These are phyloP conservation scores for Psilocybe subaeruginosa DNA, from an alignment of 768 basidiomycete genomes.

Conservation along the genomic window DNA sequence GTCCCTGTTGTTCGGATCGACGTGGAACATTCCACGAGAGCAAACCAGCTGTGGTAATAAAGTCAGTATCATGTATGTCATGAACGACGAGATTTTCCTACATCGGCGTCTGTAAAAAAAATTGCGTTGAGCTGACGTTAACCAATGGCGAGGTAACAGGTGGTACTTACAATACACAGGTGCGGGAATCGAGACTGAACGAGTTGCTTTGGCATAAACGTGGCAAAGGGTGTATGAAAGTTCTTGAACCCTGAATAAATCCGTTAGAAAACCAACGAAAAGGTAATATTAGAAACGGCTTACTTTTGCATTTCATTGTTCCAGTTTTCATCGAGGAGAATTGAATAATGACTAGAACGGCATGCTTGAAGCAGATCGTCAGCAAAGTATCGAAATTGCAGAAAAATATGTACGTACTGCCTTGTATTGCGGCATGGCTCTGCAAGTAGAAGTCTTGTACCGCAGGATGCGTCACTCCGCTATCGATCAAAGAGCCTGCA, in stretches of 20 bases:
- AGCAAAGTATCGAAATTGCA: neutral
- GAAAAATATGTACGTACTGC: constrained; percentile 38
- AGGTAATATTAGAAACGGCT: neutral
- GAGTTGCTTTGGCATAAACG: constrained; percentile 32
- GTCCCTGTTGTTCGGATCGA: constrained; percentile 1
- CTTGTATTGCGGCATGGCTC: constrained; percentile 57
- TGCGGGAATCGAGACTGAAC: constrained; percentile 33
- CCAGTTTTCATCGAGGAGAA: constrained; percentile 27
- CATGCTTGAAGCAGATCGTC: constrained; percentile 11
- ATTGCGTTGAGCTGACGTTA: neutral
- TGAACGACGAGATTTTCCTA: neutral
- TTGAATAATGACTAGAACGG: constrained; percentile 30
- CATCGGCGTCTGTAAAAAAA: constrained; percentile 23
- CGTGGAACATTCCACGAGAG: constrained; percentile 22
- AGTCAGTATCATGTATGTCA: neutral
- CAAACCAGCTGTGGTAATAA: constrained; percentile 21
- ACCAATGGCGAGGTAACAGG: neutral
- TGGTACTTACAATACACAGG: constrained; percentile 33
- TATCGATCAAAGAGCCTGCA: constrained; percentile 49
- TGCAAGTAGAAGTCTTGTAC: constrained; percentile 58
- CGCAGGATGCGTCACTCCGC: constrained; percentile 46
- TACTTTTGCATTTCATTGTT: constrained; percentile 12
- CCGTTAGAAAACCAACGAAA: neutral
- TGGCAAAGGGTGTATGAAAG: constrained; percentile 27
- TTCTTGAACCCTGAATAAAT: constrained; percentile 24